Base-by-base conservation (phyloP, 345 rosid species). In the Euphorbia tirucalli region DNA sequence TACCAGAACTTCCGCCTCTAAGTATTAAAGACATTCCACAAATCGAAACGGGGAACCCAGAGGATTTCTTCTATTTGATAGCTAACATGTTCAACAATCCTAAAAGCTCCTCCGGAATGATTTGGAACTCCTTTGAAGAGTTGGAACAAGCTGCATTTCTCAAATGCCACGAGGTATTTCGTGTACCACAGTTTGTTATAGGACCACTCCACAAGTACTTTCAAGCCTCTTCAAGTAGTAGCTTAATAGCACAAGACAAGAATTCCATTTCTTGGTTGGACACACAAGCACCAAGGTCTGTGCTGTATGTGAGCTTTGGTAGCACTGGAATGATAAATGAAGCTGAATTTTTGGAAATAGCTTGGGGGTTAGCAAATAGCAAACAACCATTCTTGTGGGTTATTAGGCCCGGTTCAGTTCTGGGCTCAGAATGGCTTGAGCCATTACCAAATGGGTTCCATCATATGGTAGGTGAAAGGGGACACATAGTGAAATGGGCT, bases 251-350 rank as follows among this genome's bases (percentile, higher is more conserved):
- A 75, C 84, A 32, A 21, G 83, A 84, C 72, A 59, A 66, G 24
- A 57, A 70, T 44, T 81, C 84, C 77, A 57, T 79, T 15, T 0
- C 72, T 0, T 83, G 89, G 89, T 84, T 85, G 5, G 84, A 85
- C 39, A 30, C 59, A n/a, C 84, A 81, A 16, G 75, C 81, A n/a
- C 59, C 56, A 9, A 43, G 49, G 35, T 79, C 87, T 0, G 84
- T 83, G 3, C 56, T 85, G n/a, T 85, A 79, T 16, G 82, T 81
- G 4, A 83, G 83, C 79, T 85, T 83, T 57, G 89, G 89, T 6
- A 81, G 84, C 71, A 0, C 76, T 16, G 56, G 79, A 10, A 25
- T 13, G 11, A 56, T 56, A 25, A 56, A 24, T 25, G 31, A 24
- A 22, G 10, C 30, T 22, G 61, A 56, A 3, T 3, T 56, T 56